phyloP scores from a whole-genome alignment of 306 rosid species.

The Quercus mongolica region DNA sequence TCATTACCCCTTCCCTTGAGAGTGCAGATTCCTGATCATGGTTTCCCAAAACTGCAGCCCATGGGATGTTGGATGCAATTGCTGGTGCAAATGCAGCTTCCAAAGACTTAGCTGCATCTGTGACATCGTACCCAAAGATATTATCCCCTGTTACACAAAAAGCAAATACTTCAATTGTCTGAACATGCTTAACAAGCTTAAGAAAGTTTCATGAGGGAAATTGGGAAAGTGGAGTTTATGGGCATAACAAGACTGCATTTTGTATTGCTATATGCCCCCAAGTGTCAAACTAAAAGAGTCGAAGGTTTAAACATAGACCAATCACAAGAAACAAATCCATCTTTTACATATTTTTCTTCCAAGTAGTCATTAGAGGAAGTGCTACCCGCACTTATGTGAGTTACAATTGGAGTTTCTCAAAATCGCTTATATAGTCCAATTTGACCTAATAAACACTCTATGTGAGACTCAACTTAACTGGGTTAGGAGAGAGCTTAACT shows the following conservation, averaged over 20 bases:
- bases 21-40: constrained; percentile 93
- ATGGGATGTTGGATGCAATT: constrained; percentile 72
- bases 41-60: constrained; percentile 92
- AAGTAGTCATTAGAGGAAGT: too few species aligned
- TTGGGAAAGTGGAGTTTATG: neutral
- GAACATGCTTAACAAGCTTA: too few species aligned
- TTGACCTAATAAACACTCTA: too few species aligned
- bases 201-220: neutral
- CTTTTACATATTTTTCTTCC: too few species aligned
- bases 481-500: too few species aligned
- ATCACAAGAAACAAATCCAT: neutral
- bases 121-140: constrained; percentile 59
- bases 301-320: neutral
- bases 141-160: constrained; percentile 62
- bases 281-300: neutral
- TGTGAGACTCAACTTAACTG: too few species aligned
- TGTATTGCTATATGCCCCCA: neutral
- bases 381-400: too few species aligned
- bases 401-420: too few species aligned
- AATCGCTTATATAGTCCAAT: too few species aligned
- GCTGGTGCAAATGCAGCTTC: constrained; percentile 89
- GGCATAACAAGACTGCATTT: neutral
- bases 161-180: too few species aligned
- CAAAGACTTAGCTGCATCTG: constrained; percentile 68
- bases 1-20: constrained; percentile 88